Evolutionary conservation across 2,329 filamentous ascomycete species (phyloP).

Genomic region (Epichloe festucae): DNA sequence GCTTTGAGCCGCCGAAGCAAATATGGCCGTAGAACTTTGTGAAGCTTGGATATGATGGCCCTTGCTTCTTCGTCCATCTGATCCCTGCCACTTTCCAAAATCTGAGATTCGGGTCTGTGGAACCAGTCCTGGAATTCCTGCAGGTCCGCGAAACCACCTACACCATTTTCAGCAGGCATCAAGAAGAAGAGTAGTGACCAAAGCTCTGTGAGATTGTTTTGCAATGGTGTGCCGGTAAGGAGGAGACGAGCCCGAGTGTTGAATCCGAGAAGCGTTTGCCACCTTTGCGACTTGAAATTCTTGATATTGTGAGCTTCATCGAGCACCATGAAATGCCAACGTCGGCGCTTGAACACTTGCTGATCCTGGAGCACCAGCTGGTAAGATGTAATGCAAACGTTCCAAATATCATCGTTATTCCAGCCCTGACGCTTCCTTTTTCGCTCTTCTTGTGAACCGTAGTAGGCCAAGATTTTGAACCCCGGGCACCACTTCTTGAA

Average conservation of each 20-base stretch:
- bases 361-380: constrained; percentile 91
- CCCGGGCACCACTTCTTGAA: constrained; percentile 99
- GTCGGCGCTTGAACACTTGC: constrained; percentile 79
- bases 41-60: constrained; percentile 81
- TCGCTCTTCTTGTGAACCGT: constrained; percentile 84
- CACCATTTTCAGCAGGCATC: constrained; percentile 79
- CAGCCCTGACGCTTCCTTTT: constrained; percentile 84
- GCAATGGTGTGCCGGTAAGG: constrained; percentile 85
- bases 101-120: constrained; percentile 87
- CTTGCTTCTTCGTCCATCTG: constrained; percentile 91
- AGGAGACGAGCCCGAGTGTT: constrained; percentile 79
- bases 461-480: constrained; percentile 96
- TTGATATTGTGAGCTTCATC: constrained; percentile 99
- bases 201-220: constrained; percentile 92
- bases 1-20: constrained; percentile 82
- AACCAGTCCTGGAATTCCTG: constrained; percentile 95
- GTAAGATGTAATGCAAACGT: constrained; percentile 96
- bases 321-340: constrained; percentile 96
- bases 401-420: constrained; percentile 89
- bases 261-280: constrained; percentile 90
- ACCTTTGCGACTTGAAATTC: constrained; percentile 94
- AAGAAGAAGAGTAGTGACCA: constrained; percentile 97
- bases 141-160: constrained; percentile 86
- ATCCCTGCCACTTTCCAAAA: constrained; percentile 85
- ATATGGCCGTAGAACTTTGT: constrained; percentile 87